A percentile compares a stretch with the other conserved stretches of the same genome.
phyloP scores from a whole-genome alignment of 2,329 filamentous ascomycete genomes.

The Diplodia scrobiculata region DNA sequence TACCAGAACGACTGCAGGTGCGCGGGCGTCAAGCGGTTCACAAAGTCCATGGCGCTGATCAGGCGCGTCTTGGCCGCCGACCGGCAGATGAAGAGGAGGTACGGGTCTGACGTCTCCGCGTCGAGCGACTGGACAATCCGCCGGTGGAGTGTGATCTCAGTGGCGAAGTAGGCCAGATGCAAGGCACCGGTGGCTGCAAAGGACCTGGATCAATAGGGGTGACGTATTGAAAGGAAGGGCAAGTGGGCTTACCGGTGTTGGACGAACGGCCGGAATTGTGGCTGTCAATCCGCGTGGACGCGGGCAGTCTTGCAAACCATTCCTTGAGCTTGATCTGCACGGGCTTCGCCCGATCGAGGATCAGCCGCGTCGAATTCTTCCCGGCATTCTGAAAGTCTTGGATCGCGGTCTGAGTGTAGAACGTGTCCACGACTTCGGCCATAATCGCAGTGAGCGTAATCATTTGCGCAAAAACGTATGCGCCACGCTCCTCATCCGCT shows the following conservation, averaged over 20 bases:
- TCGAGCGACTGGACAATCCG: slow-evolving; percentile 83
- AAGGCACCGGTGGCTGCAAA: slow-evolving; percentile 59
- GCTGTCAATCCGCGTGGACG: slow-evolving; percentile 65
- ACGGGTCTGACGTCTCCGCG: slow-evolving; percentile 56
- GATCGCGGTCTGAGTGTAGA: slow-evolving; percentile 78
- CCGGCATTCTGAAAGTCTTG: slow-evolving; percentile 67
- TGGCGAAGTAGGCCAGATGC: slow-evolving; percentile 89
- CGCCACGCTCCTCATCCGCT: slow-evolving; percentile 65
- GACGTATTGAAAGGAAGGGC: slow-evolving; percentile 20
- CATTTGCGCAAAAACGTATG: slow-evolving; percentile 73
- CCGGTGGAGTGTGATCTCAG: slow-evolving; percentile 89
- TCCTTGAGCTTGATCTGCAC: slow-evolving; percentile 81
- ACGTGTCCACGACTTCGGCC: slow-evolving; percentile 77
- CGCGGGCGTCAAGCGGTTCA: slow-evolving; percentile 83
- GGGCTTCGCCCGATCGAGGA: slow-evolving; percentile 75
- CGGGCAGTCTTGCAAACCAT: slow-evolving; percentile 73
- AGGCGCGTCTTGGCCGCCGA: slow-evolving; percentile 90
- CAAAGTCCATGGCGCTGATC: slow-evolving; percentile 96
- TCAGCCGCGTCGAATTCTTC: slow-evolving; percentile 68
- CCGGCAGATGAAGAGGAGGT: slow-evolving; percentile 88
- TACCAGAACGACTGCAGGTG: slow-evolving; percentile 94
- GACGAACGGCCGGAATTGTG: slow-evolving; percentile 48
- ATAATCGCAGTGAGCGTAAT: slow-evolving; percentile 74
- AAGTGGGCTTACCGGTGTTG: slow-evolving; percentile 43
- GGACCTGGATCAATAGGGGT: slow-evolving; percentile 13